These are phyloP conservation scores for Globisporangium spiculum DNA, from an alignment of 352 stramenopile genomes.

Conservation along the genomic window DNA sequence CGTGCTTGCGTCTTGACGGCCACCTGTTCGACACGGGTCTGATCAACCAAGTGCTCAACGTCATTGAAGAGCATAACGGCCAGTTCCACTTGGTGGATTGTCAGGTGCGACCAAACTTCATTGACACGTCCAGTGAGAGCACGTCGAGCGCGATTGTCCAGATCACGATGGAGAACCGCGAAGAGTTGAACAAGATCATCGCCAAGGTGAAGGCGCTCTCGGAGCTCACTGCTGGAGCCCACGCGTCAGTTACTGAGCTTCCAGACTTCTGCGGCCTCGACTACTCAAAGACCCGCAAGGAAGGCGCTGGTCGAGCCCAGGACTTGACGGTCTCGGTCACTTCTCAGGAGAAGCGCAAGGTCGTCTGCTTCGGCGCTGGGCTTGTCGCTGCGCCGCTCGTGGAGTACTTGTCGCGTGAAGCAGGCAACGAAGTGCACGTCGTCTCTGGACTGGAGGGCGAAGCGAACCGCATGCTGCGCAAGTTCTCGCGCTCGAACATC, in stretches of 20 bases:
- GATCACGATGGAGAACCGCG: constrained; percentile 70
- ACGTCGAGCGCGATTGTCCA: constrained; percentile 80
- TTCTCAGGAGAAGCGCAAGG: constrained; percentile 67
- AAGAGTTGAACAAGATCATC: constrained; percentile 82
- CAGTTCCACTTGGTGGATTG: constrained; percentile 92
- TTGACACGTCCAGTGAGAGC: constrained; percentile 32
- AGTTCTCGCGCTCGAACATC: constrained; percentile 61
- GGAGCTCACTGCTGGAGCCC: constrained; percentile 78
- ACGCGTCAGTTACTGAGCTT: constrained; percentile 82
- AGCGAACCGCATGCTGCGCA: constrained; percentile 62
- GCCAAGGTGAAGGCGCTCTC: constrained; percentile 84
- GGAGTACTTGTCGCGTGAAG: constrained; percentile 80
- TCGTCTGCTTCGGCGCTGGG: constrained; percentile 87
- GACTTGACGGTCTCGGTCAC: constrained; percentile 33
- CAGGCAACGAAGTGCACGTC: constrained; percentile 66
- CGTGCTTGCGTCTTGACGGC: constrained; percentile 81
- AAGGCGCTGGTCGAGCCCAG: constrained; percentile 35
- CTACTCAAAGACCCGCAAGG: constrained; percentile 71
- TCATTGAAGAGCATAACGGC: constrained; percentile 88
- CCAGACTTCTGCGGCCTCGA: constrained; percentile 74
- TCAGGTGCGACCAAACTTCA: constrained; percentile 82
- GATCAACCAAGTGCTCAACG: constrained; percentile 95
- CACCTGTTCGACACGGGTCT: constrained; percentile 96
- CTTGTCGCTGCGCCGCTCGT: constrained; percentile 83
- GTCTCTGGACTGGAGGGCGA: constrained; percentile 75